Evolutionary conservation across 441 rosid species (phyloP), one percentile per base, ranked within the genome.

Genomic region (Melastoma candidum): DNA sequence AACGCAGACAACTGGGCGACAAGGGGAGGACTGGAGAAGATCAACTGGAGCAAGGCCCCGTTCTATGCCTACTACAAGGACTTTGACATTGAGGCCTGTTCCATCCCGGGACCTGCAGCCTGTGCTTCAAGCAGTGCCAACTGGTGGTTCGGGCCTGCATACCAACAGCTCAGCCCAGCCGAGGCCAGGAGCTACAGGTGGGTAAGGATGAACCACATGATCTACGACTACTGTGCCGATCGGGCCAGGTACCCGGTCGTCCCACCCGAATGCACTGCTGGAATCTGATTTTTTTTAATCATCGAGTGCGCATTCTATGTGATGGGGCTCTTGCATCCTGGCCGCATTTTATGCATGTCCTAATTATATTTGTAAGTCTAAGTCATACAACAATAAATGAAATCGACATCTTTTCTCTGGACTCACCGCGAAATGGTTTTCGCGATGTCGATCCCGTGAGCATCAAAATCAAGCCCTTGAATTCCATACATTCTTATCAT

Each of bases 1-100:
- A 82, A 82, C 68, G 84, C 88, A 1, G 88, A 82, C 61, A 70
- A 82, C 27, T 82, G 88, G 88, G 88, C 85, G 29, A 82, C 85
- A 36, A 79, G 88, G 60, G 88, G 88, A 0, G 85, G 88, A 13
- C 69, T 77, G 7, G 88, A 82, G 75, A 82, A 82, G 58, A 82
- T 79, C 29, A 49, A 79, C 63, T 82, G 88, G 88, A 68, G 63
- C 55, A 82, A 77, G 69, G 83, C 88, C 12, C 88, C 88, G 0
- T 82, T 82, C 61, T 69, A 66, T 22, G 75, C 88, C 27, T 77
- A 77, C 54, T 79, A 82, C 81, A 79, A 63, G 63, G 85, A 77
- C 65, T 82, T 82, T 50, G 85, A 79, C 47, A 79, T 82, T 13
- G 88, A 82, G 58, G 88, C 75, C n/a, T 82, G 88, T 65, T 57